A percentile compares a stretch with the other conserved stretches of the same genome.
These are phyloP conservation scores for Vickermania ingenoplastis DNA, from an alignment of 208 protist species.

Conservation along the genomic window DNA sequence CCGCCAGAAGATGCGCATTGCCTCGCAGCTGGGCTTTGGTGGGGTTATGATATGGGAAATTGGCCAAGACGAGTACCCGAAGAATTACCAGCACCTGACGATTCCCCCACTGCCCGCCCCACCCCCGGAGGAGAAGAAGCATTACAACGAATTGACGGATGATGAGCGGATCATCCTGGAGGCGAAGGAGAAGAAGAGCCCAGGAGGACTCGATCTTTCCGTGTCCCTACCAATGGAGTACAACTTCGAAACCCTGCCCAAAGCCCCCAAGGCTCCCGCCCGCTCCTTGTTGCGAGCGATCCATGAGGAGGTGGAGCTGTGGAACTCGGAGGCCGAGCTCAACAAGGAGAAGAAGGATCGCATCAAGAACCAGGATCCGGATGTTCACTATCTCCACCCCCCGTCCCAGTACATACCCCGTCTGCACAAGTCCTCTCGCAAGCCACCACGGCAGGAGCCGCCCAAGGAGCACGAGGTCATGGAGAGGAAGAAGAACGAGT, in stretches of 20 bases:
- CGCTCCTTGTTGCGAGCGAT: conserved; percentile 29
- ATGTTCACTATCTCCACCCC: background rate
- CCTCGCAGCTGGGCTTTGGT: conserved; percentile 16
- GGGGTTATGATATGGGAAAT: conserved; percentile 78
- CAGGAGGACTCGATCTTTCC: background rate
- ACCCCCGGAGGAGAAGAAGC: background rate
- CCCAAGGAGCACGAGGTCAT: background rate
- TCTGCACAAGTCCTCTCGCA: background rate
- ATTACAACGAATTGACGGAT: background rate
- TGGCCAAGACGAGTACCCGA: conserved; percentile 44
- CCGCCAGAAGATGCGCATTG: conserved; percentile 39
- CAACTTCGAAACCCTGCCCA: background rate
- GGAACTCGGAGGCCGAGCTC: conserved; percentile 7
- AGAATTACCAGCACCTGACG: conserved; percentile 27
- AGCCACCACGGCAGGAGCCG: background rate
- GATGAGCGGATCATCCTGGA: background rate
- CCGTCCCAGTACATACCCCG: background rate
- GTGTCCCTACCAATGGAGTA: background rate
- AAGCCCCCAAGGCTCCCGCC: background rate
- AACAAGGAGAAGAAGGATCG: background rate
- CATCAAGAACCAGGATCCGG: background rate
- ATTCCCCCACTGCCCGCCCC: background rate
- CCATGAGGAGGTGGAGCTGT: conserved; percentile 28
- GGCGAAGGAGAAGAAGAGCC: background rate
- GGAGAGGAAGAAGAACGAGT: background rate